phyloP scores from a whole-genome alignment of 106 monocot genomes.

The Dioscorea alata region DNA sequence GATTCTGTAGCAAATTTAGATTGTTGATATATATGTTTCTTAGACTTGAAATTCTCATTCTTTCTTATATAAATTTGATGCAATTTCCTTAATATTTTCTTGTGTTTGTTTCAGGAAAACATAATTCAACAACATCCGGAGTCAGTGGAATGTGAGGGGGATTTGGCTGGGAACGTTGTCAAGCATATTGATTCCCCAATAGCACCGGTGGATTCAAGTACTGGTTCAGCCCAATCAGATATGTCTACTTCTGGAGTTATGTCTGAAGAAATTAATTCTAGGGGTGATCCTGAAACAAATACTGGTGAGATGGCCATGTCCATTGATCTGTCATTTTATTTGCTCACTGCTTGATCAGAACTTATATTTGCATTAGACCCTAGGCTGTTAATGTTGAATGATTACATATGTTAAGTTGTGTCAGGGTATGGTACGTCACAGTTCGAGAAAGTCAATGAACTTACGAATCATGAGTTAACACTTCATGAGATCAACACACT shows the following conservation, averaged over 20 bases:
- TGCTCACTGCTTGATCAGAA: neutral
- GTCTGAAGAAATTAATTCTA: conserved; percentile 57
- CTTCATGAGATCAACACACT: conserved; percentile 49
- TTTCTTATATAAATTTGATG: conserved; percentile 1
- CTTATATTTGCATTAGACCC: neutral
- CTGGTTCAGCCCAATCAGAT: conserved; percentile 46
- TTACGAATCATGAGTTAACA: conserved; percentile 20
- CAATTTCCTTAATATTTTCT: neutral
- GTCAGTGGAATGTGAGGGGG: conserved; percentile 9
- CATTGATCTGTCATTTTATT: neutral
- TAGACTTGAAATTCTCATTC: too few species aligned
- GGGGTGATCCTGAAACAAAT: conserved; percentile 5
- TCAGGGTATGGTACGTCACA: conserved; percentile 11
- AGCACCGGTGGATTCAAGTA: conserved; percentile 27
- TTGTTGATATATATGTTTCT: too few species aligned
- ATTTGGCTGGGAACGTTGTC: conserved; percentile 3
- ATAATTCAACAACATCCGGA: neutral
- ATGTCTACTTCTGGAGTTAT: conserved; percentile 22
- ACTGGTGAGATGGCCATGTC: conserved; percentile 24
- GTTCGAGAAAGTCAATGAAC: conserved; percentile 3
- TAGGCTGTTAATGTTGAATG: neutral
- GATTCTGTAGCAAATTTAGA: too few species aligned
- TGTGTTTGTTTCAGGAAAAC: conserved; percentile 29
- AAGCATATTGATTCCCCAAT: conserved; percentile 19
- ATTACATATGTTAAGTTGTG: neutral